Percentiles rank a stretch among this genome's conserved stretches.
Evolutionary conservation across 2,329 filamentous ascomycete species (phyloP).

Genomic region (Calonectria hawksworthii): DNA sequence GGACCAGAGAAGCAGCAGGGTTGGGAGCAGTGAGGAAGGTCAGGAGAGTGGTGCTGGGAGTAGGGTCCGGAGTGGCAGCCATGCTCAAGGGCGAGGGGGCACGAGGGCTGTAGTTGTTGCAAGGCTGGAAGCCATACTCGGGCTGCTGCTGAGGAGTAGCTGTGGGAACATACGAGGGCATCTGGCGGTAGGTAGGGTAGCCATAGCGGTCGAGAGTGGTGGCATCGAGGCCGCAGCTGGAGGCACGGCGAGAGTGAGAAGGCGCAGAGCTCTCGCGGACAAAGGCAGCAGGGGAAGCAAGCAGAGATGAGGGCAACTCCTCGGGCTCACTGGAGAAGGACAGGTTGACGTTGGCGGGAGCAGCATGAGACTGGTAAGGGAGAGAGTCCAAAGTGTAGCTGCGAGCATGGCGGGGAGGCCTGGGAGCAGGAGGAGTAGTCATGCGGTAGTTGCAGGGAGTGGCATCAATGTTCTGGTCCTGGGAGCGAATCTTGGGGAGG

Average conservation of each 20-base stretch:
- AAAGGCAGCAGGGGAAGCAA: constrained; percentile 76
- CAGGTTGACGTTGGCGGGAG: constrained; percentile 50
- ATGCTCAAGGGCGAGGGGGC: constrained; percentile 61
- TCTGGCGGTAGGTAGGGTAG: constrained; percentile 87
- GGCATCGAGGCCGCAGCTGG: constrained; percentile 77
- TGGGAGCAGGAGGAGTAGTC: constrained; percentile 46
- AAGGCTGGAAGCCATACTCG: constrained; percentile 59
- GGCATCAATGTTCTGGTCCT: constrained; percentile 82
- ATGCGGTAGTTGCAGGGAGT: constrained; percentile 59
- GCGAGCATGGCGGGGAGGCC: constrained; percentile 62
- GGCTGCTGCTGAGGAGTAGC: constrained; percentile 31
- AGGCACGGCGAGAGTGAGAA: constrained; percentile 67
- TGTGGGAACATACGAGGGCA: constrained; percentile 63
- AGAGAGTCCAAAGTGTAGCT: constrained; percentile 74
- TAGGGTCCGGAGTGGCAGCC: constrained; percentile 59
- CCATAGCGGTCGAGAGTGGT: constrained; percentile 77
- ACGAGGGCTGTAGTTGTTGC: constrained; percentile 59
- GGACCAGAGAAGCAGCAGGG: constrained; percentile 85
- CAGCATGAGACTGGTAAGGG: constrained; percentile 47
- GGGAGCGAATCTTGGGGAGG: constrained; percentile 86
- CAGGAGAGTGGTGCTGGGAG: constrained; percentile 77
- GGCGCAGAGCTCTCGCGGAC: constrained; percentile 54
- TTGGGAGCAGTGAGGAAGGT: constrained; percentile 85
- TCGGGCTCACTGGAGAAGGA: constrained; percentile 56
- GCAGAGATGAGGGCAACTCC: constrained; percentile 61